A percentile compares a stretch with the other conserved stretches of the same genome.
These are phyloP conservation scores for Scheffersomyces parashehatae DNA, from an alignment of 1,139 yeast genomes.

Conservation along the genomic window DNA sequence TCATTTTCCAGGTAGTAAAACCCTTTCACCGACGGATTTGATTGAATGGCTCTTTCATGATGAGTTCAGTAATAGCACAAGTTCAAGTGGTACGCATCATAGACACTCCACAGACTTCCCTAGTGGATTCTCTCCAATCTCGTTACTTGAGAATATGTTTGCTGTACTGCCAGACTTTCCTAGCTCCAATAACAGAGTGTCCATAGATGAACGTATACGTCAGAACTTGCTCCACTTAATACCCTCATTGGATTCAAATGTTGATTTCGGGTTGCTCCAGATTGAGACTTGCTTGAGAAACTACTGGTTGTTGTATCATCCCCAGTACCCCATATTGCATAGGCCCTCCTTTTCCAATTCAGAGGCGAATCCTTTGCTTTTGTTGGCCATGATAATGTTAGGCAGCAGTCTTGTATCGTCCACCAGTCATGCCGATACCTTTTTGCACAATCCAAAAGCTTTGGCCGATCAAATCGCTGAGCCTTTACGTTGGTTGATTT, in stretches of 20 bases:
- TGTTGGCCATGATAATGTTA: constrained; percentile 57
- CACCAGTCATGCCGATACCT: constrained; percentile 14
- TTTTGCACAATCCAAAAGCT: constrained; percentile 16
- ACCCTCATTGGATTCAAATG: constrained; percentile 32
- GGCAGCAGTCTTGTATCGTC: constrained; percentile 33
- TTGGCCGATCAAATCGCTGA: constrained; percentile 48
- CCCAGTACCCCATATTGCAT: constrained; percentile 62
- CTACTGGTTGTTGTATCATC: constrained; percentile 61
- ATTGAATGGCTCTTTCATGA: constrained; percentile 34
- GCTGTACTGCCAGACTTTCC: constrained; percentile 32
- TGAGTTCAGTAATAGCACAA: constrained; percentile 11
- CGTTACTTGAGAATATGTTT: constrained; percentile 32
- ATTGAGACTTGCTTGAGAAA: constrained; percentile 28
- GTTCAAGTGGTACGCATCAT: constrained; percentile 2
- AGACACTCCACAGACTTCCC: constrained; percentile 11
- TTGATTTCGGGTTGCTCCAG: constrained; percentile 25
- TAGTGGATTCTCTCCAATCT: constrained; percentile 22
- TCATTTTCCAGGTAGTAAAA: constrained; percentile 3
- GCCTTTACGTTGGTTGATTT: constrained; percentile 63
- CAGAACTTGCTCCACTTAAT: constrained; percentile 27
- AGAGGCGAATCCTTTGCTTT: constrained; percentile 50
- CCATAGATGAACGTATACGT: constrained; percentile 27
- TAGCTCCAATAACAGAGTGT: constrained; percentile 25
- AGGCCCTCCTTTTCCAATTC: constrained; percentile 60
- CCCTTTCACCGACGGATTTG: constrained; percentile 28